These are phyloP conservation scores for Breviolum minutum DNA, from an alignment of 73 alveolate genomes.

Conservation along the genomic window DNA sequence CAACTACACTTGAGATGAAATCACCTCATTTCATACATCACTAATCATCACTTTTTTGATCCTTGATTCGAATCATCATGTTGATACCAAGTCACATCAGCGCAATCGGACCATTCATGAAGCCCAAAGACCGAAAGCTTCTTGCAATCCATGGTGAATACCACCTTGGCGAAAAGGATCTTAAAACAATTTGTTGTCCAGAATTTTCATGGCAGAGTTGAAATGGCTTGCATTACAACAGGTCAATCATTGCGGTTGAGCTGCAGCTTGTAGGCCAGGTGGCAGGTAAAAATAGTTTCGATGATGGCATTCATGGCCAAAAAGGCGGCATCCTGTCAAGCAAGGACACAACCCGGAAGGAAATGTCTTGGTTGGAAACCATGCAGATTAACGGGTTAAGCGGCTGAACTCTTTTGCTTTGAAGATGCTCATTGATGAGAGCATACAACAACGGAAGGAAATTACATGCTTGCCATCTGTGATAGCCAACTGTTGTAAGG, in stretches of 20 bases:
- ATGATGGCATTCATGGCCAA: slow-evolving; percentile 26
- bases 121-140: slow-evolving; percentile 53
- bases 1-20: neutral
- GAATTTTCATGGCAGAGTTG: neutral
- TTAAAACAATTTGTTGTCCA: neutral
- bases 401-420: too few relatives aligned
- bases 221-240: neutral
- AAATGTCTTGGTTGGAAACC: neutral
- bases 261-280: slow-evolving; percentile 12
- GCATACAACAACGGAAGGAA: neutral
- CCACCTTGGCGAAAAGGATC: slow-evolving; percentile 24
- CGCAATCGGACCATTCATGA: slow-evolving; percentile 71
- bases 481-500: too few relatives aligned
- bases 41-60: neutral
- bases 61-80: neutral
- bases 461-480: too few relatives aligned
- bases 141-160: slow-evolving; percentile 25
- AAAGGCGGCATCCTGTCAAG: slow-evolving; percentile 18
- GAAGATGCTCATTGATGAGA: too few relatives aligned
- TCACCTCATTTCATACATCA: neutral
- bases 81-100: slow-evolving; percentile 4
- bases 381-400: neutral
- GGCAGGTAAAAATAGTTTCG: slow-evolving; percentile 37
- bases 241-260: neutral
- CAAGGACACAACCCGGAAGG: too few relatives aligned